Evolutionary conservation across 2,329 filamentous ascomycete genomes (phyloP), one percentile per base, ranked within the genome.

Genomic region (Neonectria punicea): DNA sequence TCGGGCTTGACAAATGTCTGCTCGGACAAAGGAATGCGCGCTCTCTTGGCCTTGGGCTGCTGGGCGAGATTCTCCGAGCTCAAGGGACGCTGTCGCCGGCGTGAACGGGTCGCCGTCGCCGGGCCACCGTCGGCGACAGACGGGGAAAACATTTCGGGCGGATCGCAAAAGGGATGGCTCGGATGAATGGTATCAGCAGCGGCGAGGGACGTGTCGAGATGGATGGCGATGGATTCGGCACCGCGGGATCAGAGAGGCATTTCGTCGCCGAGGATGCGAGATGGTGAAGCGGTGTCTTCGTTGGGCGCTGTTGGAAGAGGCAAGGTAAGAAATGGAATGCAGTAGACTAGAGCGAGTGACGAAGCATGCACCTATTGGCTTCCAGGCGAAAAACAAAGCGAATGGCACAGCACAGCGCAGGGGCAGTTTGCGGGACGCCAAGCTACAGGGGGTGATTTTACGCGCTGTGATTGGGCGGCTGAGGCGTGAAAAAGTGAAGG

Each of bases 21-120:
- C 65, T 90, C 87, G 58, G 82, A 84, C 69, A 90, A 76, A 32
- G 85, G 86, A 56, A 88, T 79, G 68, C 89, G 84, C 74, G 87
- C 86, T 67, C 89, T 85, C 80, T 91, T 91, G 13, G 87, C 85
- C 77, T 89, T 90, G 30, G 89, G 89, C 72, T 87, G 85, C 68
- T 86, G 83, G 53, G 80, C 78, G 57, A 86, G 77, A 74, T 80
- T 83, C 63, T 90, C 88, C 61, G 84, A 81, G 73, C 84, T 87
- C 71, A 81, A 77, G 55, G 88, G 88, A 63, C 89, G 86, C 77
- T 88, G 88, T 62, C 89, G 85, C 66, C 89, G 85, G 64, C 89
- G 86, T 72, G 87, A 88, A 68, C 88, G 84, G 58, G 86, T 88
- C 57, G 86, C 84, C 68, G 82, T 86, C 71, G 85, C 84, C 32